Evolutionary conservation across 2,329 filamentous ascomycete genomes (phyloP).

Genomic region (Gnomoniopsis smithogilvyi): DNA sequence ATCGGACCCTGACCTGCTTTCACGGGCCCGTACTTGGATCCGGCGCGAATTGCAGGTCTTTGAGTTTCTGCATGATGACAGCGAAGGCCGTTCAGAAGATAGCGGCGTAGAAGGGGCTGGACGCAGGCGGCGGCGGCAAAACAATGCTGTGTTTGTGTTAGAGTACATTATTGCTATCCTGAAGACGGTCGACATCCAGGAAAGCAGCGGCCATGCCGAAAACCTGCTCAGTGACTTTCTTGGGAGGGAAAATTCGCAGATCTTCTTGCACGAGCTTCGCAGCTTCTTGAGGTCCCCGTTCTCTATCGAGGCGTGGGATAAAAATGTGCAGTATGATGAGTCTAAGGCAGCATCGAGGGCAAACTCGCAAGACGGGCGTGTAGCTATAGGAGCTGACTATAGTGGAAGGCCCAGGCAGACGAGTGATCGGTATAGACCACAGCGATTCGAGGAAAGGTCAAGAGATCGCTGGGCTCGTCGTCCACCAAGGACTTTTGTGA

Average conservation of each 20-base stretch:
- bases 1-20: conserved; percentile 63
- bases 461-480: neutral
- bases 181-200: conserved; percentile 78
- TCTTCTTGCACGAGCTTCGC: conserved; percentile 83
- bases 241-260: conserved; percentile 65
- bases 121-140: conserved; percentile 29
- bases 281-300: conserved; percentile 82
- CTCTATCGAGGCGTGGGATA: conserved; percentile 72
- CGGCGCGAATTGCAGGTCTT: conserved; percentile 84
- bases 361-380: neutral
- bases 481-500: neutral
- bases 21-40: conserved; percentile 76
- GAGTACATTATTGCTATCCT: conserved; percentile 84
- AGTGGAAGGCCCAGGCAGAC: conserved; percentile 3
- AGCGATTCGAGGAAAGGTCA: neutral
- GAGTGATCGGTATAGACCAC: conserved; percentile 11
- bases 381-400: neutral
- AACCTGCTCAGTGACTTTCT: conserved; percentile 76
- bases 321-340: conserved; percentile 65
- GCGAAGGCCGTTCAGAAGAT: conserved; percentile 14
- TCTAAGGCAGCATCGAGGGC: neutral
- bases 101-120: conserved; percentile 14
- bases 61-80: conserved; percentile 54
- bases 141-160: conserved; percentile 78
- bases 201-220: conserved; percentile 73